Percentiles rank a stretch among this genome's conserved stretches.
Conservation (phyloP, 768 basidiomycete species). For the Gymnopilus junonius region DNA sequence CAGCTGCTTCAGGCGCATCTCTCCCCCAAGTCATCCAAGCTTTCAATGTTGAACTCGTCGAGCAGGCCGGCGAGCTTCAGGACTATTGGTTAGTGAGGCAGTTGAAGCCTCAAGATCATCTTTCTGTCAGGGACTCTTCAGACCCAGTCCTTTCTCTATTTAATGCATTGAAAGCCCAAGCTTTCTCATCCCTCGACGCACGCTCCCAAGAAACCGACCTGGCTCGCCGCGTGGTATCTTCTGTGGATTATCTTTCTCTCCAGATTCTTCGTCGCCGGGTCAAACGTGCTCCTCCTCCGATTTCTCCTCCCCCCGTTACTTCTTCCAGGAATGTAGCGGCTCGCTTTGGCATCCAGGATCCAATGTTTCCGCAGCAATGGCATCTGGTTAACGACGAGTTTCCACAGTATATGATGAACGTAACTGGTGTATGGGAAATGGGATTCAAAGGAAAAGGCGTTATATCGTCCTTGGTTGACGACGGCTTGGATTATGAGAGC, state of each 20-base stretch:
- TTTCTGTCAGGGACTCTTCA: constrained; percentile 34
- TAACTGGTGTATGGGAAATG: constrained; percentile 90
- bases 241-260: constrained; percentile 62
- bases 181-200: constrained; percentile 34
- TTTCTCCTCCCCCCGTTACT: constrained; percentile 39
- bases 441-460: constrained; percentile 89
- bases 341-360: constrained; percentile 76
- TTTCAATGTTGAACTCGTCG: constrained; percentile 85
- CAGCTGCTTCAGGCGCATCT: constrained; percentile 47
- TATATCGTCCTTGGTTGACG: constrained; percentile 89
- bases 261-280: constrained; percentile 70
- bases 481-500: constrained; percentile 90
- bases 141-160: constrained; percentile 58
- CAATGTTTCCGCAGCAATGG: constrained; percentile 88
- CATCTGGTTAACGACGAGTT: constrained; percentile 89
- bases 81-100: constrained; percentile 85
- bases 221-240: constrained; percentile 51
- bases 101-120: constrained; percentile 37
- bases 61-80: constrained; percentile 81
- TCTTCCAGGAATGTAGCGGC: constrained; percentile 54
- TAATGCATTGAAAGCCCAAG: constrained; percentile 45
- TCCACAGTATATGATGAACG: constrained; percentile 88
- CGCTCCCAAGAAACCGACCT: constrained; percentile 46
- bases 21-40: constrained; percentile 60
- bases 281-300: constrained; percentile 76